Percentiles rank a stretch among this genome's conserved stretches.
phyloP scores from a whole-genome alignment of 345 rosid species.

The Luvunga scandens region DNA sequence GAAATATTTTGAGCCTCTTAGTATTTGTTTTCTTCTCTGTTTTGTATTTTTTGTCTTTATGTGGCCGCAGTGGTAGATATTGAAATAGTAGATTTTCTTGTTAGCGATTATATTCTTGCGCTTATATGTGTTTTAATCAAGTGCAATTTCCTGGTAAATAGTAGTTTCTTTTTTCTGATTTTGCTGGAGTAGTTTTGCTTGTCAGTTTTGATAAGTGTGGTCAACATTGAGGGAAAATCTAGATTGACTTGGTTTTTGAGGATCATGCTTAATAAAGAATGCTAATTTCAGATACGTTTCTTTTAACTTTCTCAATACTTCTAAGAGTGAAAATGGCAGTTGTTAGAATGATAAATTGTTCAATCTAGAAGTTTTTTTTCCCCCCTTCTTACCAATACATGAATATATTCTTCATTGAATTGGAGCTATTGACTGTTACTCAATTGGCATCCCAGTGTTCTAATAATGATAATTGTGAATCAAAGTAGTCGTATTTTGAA shows the following conservation, averaged over 20 bases:
- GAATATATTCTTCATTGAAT: background rate
- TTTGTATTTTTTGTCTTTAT: constrained; percentile 9
- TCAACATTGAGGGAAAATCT: background rate
- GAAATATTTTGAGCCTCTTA: constrained; percentile 31
- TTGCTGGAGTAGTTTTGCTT: background rate
- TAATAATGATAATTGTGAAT: background rate
- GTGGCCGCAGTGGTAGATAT: constrained; percentile 24
- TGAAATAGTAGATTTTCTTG: constrained; percentile 29
- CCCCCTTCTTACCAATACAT: background rate
- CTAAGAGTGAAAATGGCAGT: background rate
- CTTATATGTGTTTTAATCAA: constrained; percentile 15
- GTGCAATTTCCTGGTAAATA: constrained; percentile 22
- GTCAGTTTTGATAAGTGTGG: background rate
- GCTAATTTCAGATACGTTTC: background rate
- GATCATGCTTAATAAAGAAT: background rate
- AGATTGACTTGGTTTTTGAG: background rate
- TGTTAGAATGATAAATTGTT: background rate
- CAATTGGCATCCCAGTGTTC: background rate
- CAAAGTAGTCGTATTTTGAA: background rate
- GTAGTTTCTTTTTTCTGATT: background rate
- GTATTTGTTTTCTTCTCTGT: background rate
- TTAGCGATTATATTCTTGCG: constrained; percentile 8
- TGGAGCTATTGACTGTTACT: background rate
- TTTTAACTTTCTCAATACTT: background rate
- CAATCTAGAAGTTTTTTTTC: background rate